Conservation (phyloP, 768 basidiomycete species). For the Pleurotus giganteus region DNA sequence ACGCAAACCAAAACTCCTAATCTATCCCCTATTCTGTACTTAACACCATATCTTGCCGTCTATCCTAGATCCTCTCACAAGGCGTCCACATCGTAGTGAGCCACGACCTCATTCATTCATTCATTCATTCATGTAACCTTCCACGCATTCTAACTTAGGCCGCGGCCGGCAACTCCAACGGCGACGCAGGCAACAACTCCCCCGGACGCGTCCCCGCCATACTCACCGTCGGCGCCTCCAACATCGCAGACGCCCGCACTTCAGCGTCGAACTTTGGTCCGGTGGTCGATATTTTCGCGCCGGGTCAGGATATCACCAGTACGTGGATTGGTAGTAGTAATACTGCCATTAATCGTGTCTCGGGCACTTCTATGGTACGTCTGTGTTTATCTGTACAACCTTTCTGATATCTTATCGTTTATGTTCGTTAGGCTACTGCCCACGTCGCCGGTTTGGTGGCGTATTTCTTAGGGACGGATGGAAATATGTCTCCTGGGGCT, state of each 20-base stretch:
- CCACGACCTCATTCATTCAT: neutral
- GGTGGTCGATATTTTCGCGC: constrained; percentile 39
- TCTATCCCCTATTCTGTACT: too few relatives aligned
- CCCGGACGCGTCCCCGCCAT: constrained; percentile 33
- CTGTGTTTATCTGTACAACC: neutral
- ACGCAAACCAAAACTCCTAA: neutral
- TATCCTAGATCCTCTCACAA: constrained; percentile 25
- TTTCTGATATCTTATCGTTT: neutral
- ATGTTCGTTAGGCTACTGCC: neutral
- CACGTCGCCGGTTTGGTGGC: neutral
- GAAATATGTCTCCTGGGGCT: neutral
- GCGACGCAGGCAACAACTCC: constrained; percentile 27
- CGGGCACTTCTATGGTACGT: constrained; percentile 28
- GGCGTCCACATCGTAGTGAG: constrained; percentile 28
- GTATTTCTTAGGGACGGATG: neutral
- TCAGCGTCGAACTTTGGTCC: constrained; percentile 40
- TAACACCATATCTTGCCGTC: too few relatives aligned
- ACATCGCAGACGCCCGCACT: constrained; percentile 31
- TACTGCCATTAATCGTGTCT: constrained; percentile 21
- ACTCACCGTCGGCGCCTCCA: constrained; percentile 37
- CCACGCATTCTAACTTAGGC: constrained; percentile 4
- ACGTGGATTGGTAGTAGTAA: constrained; percentile 23
- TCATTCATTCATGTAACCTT: neutral
- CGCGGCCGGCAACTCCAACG: constrained; percentile 35
- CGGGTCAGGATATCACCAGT: constrained; percentile 31